These are phyloP conservation scores for Sporothrix pseudoabietina DNA, from an alignment of 2,329 filamentous ascomycete genomes.

Conservation along the genomic window DNA sequence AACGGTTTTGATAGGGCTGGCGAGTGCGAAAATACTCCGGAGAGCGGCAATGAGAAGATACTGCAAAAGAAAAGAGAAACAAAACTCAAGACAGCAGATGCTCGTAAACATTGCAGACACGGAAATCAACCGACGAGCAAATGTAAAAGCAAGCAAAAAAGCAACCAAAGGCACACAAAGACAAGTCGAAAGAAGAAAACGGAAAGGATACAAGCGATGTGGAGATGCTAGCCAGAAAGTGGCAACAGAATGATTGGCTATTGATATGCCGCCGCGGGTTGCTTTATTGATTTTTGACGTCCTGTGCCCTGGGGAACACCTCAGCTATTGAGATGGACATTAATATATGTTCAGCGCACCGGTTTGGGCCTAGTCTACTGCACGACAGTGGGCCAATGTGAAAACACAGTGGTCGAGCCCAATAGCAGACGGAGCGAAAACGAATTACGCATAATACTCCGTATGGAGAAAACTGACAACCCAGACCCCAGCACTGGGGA, in stretches of 20 bases:
- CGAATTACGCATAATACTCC: background rate
- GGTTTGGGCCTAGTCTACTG: conserved; percentile 13
- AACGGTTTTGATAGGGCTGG: conserved; percentile 18
- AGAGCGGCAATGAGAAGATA: background rate
- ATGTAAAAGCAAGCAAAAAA: background rate
- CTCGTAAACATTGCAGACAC: background rate
- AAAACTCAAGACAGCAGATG: background rate
- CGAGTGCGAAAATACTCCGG: background rate
- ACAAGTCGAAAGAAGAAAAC: background rate
- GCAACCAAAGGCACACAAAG: background rate
- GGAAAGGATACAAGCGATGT: background rate
- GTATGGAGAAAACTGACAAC: background rate
- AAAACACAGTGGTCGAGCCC: background rate
- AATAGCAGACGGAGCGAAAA: background rate
- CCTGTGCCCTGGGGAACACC: background rate
- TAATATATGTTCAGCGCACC: background rate
- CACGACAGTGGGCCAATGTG: background rate
- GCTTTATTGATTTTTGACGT: conserved; percentile 25
- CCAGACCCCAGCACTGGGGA: background rate
- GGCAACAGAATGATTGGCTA: conserved; percentile 22
- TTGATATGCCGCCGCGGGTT: background rate
- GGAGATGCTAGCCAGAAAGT: background rate
- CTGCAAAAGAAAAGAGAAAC: background rate
- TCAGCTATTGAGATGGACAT: conserved; percentile 11
- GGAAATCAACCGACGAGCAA: background rate